Evolutionary conservation across 208 protist species (phyloP), one percentile per base, ranked within the genome.

Genomic region (Naegleria lovaniensis): DNA sequence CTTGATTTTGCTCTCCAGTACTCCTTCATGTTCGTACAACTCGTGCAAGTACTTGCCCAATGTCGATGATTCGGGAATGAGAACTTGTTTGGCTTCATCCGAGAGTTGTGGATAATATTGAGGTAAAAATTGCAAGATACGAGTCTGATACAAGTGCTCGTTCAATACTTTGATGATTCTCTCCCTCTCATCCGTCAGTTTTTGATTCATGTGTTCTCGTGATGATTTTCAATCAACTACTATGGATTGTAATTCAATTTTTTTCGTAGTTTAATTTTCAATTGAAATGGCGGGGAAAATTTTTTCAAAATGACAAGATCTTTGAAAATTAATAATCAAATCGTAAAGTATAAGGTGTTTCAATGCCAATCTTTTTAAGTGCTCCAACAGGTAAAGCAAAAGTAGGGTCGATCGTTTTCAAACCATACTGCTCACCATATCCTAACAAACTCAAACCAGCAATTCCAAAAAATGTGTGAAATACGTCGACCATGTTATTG

Each of bases 391-490:
- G 84, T 33, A 88, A 55, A 6, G 84, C 84, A 88, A 48, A 88
- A 0, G n/a, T 88, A 13, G 84, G 84, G 38, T 88, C 84, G 38
- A 88, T 88, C 3, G 43, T 88, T n/a, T 88, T 88, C 41, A 88
- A 88, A 19, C 29, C 84, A 48, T 25, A 38, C n/a, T 88, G 4
- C 4, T 25, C 41, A 38, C 41, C 41, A 92, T 97, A 97, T 36
- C 95, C 96, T 36, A 99, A 94, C 0, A 99, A 93, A 48, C 94
- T 97, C 22, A 99, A 93, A 5, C 98, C 98, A 89, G 97, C 98
- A 9, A 99, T 83, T 13, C 98, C 99, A 93, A 99, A 99, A 92
- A 99, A 99, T 7, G 99, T 99, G 95, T 99, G 99, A 93, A 99
- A 99, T 19, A 99, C 98, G 92, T 99, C 99, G 5, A 97, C 92